Percentiles rank a stretch among this genome's conserved stretches.
Conservation (phyloP, 148 eudicot species). For the Fallopia convolvulus region DNA sequence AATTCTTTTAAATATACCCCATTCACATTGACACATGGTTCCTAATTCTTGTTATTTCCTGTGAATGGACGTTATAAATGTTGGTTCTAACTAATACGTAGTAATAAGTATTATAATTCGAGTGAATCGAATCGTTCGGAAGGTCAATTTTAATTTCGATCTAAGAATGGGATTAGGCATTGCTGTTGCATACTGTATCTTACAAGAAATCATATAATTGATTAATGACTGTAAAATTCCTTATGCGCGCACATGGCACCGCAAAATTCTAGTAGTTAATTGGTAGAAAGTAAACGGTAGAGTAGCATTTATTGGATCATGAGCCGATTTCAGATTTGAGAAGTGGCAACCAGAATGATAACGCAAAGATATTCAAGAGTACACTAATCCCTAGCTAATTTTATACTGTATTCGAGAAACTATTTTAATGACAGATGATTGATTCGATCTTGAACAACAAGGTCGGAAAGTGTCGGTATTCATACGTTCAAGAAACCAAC, state of each 20-base stretch:
- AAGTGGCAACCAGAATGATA: constrained; percentile 6
- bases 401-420: neutral
- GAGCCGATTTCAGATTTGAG: neutral
- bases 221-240: neutral
- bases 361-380: neutral
- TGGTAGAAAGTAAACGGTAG: neutral
- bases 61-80: no score
- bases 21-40: no score
- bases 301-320: neutral
- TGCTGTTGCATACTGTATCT: no score
- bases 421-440: neutral
- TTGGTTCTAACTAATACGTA: no score
- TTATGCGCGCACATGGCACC: neutral
- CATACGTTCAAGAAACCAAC: neutral
- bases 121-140: no score
- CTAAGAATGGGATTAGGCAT: no score
- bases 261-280: neutral
- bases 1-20: no score
- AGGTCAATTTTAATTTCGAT: no score
- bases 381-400: neutral
- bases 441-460: constrained; percentile 1
- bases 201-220: no score
- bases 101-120: no score
- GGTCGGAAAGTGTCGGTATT: neutral
- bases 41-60: no score